phyloP scores from a whole-genome alignment of 352 stramenopile species.

The Pythium folliculosum region DNA sequence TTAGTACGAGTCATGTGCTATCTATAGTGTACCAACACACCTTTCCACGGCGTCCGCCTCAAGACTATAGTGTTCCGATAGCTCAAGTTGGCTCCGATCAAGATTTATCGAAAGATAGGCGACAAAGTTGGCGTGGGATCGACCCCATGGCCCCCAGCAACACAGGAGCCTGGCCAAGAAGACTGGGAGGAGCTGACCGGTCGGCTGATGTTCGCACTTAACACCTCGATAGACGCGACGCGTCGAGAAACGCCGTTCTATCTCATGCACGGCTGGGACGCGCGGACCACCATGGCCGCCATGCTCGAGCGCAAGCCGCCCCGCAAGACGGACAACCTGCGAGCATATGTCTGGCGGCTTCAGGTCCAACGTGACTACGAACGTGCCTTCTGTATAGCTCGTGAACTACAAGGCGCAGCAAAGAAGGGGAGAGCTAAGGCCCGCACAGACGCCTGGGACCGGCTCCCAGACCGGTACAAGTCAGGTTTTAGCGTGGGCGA shows the following conservation, averaged over 20 bases:
- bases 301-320: slow-evolving; percentile 8
- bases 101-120: no score
- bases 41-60: no score
- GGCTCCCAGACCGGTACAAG: slow-evolving; percentile 14
- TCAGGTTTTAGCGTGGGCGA: slow-evolving; percentile 21
- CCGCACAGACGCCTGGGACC: background rate
- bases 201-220: slow-evolving; percentile 29
- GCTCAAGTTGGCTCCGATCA: no score
- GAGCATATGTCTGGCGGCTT: slow-evolving; percentile 4
- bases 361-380: slow-evolving; percentile 6
- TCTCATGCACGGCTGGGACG: slow-evolving; percentile 18
- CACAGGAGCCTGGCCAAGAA: slow-evolving; percentile 26
- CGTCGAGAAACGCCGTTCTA: slow-evolving; percentile 8
- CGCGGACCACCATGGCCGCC: slow-evolving; percentile 11
- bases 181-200: slow-evolving; percentile 38
- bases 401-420: background rate
- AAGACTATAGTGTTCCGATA: no score
- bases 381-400: background rate
- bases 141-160: no score
- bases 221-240: slow-evolving; percentile 2
- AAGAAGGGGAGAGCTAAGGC: background rate
- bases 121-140: no score
- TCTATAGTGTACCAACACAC: no score
- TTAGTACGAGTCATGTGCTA: no score
- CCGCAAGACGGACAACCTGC: background rate